Evolutionary conservation across 2,329 filamentous ascomycete genomes (phyloP).

Genomic region (Aspergillus sp.): DNA sequence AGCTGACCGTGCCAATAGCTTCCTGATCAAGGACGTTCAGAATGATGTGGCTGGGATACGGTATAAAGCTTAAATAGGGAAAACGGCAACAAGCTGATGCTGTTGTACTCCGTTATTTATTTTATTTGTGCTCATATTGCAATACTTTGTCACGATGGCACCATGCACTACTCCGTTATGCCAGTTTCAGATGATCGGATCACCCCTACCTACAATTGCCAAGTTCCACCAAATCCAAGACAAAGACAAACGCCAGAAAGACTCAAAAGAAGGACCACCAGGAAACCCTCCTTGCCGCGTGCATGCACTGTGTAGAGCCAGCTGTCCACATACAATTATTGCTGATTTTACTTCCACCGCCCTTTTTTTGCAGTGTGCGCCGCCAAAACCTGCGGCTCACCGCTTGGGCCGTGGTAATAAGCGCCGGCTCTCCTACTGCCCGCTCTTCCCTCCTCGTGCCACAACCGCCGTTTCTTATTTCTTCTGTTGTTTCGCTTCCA

Average conservation of each 20-base stretch:
- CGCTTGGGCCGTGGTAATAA: conserved; percentile 13
- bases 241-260: too few species aligned
- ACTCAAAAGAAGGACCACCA: too few species aligned
- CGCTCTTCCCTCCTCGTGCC: conserved; percentile 1
- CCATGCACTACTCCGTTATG: neutral
- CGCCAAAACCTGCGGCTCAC: conserved; percentile 6
- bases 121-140: too few species aligned
- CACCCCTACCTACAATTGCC: neutral
- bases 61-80: conserved; percentile 53
- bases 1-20: conserved; percentile 46
- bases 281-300: neutral
- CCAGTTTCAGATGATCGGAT: neutral
- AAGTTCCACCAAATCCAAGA: neutral
- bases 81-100: too few species aligned
- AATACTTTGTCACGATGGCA: too few species aligned
- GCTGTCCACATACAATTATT: neutral
- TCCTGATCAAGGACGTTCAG: conserved; percentile 74
- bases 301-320: too few species aligned
- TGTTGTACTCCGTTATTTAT: too few species aligned
- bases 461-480: conserved; percentile 1
- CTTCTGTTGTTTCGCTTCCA: conserved; percentile 5
- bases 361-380: neutral
- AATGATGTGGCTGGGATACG: conserved; percentile 69
- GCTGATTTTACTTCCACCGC: too few species aligned
- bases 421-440: neutral